Evolutionary conservation across 257 asterid genomes (phyloP).

Genomic region (Leonotis leonurus): DNA sequence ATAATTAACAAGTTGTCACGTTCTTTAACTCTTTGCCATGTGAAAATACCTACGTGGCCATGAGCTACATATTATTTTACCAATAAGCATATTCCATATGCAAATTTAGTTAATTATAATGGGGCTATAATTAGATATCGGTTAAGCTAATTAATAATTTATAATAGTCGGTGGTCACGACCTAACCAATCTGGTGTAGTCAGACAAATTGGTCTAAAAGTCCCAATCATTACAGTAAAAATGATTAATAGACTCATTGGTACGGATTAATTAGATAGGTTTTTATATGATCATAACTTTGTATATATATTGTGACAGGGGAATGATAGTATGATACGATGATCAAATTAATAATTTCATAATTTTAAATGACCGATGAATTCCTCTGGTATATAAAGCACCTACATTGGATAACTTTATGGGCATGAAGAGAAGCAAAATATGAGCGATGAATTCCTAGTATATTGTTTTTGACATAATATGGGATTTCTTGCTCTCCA

Average conservation of each 20-base stretch:
- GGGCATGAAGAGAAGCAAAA: background rate
- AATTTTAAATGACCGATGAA: no score
- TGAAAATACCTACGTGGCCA: conserved; percentile 6
- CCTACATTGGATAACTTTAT: no score
- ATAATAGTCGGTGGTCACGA: no score
- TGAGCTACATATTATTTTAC: background rate
- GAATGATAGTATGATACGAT: no score
- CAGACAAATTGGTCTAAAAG: background rate
- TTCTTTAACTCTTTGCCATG: background rate
- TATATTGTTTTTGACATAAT: no score
- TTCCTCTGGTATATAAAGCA: no score
- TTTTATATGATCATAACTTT: background rate
- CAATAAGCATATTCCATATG: background rate
- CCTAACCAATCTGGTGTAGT: background rate
- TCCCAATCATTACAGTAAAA: conserved; percentile 8
- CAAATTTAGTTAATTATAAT: background rate
- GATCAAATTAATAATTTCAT: no score
- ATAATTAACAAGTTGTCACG: background rate
- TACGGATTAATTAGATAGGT: background rate
- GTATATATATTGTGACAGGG: no score
- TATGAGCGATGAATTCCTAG: no score
- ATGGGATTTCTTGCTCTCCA: no score
- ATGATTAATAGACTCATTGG: background rate
- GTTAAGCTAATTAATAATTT: background rate
- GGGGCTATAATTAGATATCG: background rate